These are phyloP conservation scores for Agaricus blazei DNA, from an alignment of 768 basidiomycete genomes.

Conservation along the genomic window DNA sequence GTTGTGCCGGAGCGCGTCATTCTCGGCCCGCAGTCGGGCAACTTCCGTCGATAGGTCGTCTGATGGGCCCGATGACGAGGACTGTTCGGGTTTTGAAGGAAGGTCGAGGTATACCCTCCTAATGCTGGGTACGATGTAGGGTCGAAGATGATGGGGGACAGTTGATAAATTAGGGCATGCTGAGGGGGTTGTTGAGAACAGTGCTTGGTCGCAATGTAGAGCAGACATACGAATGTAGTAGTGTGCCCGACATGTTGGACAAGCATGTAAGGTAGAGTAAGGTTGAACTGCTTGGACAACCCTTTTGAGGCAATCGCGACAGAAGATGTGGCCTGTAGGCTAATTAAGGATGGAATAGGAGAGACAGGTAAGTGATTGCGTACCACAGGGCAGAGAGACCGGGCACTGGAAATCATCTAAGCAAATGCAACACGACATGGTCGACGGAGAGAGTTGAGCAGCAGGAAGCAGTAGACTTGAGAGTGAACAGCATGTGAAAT, in stretches of 20 bases:
- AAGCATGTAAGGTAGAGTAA: conserved; percentile 42
- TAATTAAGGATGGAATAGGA: neutral
- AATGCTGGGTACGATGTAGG: conserved; percentile 51
- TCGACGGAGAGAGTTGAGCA: conserved; percentile 11
- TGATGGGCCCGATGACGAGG: neutral
- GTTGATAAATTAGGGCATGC: conserved; percentile 40
- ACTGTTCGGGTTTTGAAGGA: conserved; percentile 13
- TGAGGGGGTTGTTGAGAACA: conserved; percentile 18
- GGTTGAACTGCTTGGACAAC: conserved; percentile 44
- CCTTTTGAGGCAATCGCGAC: conserved; percentile 51
- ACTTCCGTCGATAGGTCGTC: conserved; percentile 26
- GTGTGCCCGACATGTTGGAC: conserved; percentile 51
- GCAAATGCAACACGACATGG: conserved; percentile 60
- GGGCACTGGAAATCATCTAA: conserved; percentile 49
- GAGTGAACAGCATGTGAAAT: neutral
- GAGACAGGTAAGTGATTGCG: conserved; percentile 14
- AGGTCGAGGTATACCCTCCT: conserved; percentile 49
- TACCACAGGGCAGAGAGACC: conserved; percentile 62
- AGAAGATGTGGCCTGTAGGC: conserved; percentile 57
- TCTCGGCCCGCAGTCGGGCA: conserved; percentile 38
- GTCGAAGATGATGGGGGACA: conserved; percentile 55
- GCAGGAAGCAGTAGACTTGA: neutral
- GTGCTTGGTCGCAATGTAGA: neutral
- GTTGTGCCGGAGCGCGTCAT: conserved; percentile 34
- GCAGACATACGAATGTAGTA: conserved; percentile 48